A percentile compares a stretch with the other conserved stretches of the same genome.
phyloP scores from a whole-genome alignment of 2,329 filamentous ascomycete species.

The Plenodomus biglobosus region DNA sequence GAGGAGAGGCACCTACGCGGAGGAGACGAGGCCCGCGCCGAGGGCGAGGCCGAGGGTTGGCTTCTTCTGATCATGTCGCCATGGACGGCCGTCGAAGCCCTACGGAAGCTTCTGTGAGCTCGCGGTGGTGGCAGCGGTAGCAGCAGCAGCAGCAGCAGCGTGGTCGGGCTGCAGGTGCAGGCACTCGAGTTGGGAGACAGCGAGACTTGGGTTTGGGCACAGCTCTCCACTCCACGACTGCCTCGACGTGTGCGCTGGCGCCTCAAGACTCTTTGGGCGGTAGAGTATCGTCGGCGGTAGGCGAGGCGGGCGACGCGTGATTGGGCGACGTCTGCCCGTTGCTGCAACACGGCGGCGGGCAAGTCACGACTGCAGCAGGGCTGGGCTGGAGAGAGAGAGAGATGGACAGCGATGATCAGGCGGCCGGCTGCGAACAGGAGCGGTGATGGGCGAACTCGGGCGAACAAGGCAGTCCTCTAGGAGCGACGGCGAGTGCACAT shows the following conservation, averaged over 20 bases:
- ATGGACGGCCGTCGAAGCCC: slow-evolving; percentile 17
- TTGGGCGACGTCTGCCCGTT: slow-evolving; percentile 6
- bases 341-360: neutral
- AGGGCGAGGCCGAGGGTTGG: slow-evolving; percentile 55
- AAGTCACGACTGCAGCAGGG: slow-evolving; percentile 13
- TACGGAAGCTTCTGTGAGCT: slow-evolving; percentile 20
- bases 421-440: neutral
- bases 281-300: slow-evolving; percentile 5
- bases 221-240: slow-evolving; percentile 13
- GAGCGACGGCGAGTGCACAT: too few species aligned
- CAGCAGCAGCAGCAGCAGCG: too few species aligned
- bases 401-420: too few species aligned
- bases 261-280: slow-evolving; percentile 16
- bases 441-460: neutral
- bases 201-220: slow-evolving; percentile 21
- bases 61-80: slow-evolving; percentile 42
- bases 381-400: too few species aligned
- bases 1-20: slow-evolving; percentile 56
- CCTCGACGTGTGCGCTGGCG: slow-evolving; percentile 26
- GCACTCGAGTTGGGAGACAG: slow-evolving; percentile 18
- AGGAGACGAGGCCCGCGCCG: slow-evolving; percentile 60
- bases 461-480: too few species aligned
- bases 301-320: slow-evolving; percentile 13
- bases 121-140: too few species aligned
- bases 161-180: too few species aligned